Evolutionary conservation across 371 early-diverging fungal species (phyloP).

Genomic region (Blakeslea trispora): DNA sequence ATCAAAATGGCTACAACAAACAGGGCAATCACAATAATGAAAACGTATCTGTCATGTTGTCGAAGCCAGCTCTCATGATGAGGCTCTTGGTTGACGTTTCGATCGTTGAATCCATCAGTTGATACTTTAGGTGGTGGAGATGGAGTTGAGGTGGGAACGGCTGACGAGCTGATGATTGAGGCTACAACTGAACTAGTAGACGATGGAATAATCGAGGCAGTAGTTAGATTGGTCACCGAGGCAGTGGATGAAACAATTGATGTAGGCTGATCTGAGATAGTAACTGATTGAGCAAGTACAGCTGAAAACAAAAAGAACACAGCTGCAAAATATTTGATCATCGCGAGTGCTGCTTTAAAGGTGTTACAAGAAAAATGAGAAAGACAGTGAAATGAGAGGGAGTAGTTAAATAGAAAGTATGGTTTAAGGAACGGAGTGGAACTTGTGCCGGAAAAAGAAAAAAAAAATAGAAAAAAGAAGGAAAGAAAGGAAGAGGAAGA

Average conservation of each 20-base stretch:
- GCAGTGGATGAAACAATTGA: neutral
- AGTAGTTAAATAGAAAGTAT: neutral
- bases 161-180: neutral
- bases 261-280: neutral
- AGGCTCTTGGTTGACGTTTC: neutral
- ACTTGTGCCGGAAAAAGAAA: neutral
- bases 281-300: neutral
- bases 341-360: neutral
- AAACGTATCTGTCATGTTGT: conserved; percentile 22
- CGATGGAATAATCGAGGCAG: too few relatives aligned
- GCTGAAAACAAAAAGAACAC: neutral
- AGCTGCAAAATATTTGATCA: conserved; percentile 4
- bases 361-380: too few relatives aligned
- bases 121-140: neutral
- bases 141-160: neutral
- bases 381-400: neutral
- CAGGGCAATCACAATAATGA: conserved; percentile 24
- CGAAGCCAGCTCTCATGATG: conserved; percentile 26
- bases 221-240: too few relatives aligned
- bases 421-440: conserved; percentile 23
- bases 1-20: conserved; percentile 21
- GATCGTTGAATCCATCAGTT: conserved; percentile 16
- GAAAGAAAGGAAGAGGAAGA: neutral
- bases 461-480: neutral
- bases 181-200: too few relatives aligned